Percentiles rank a stretch among this genome's conserved stretches.
phyloP scores from a whole-genome alignment of 2,329 filamentous ascomycete genomes.

The Plenodomus lindquistii region DNA sequence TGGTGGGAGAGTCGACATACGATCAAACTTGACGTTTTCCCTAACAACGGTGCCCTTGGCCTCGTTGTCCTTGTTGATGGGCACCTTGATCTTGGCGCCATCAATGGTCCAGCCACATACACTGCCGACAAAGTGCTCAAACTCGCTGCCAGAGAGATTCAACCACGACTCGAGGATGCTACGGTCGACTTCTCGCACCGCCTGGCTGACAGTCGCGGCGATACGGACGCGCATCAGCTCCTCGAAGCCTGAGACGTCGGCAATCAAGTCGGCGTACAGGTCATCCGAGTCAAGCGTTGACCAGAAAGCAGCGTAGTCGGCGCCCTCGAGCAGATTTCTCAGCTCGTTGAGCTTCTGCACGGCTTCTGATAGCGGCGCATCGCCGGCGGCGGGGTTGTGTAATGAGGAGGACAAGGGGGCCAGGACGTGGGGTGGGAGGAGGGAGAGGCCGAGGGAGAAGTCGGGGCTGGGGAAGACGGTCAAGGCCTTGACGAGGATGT shows the following conservation, averaged over 20 bases:
- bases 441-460: slow-evolving; percentile 90
- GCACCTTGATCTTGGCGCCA: slow-evolving; percentile 69
- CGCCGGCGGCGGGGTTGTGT: slow-evolving; percentile 60
- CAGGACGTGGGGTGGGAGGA: slow-evolving; percentile 83
- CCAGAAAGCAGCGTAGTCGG: slow-evolving; percentile 94
- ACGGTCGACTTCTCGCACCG: slow-evolving; percentile 71
- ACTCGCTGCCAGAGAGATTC: slow-evolving; percentile 51
- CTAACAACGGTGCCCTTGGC: slow-evolving; percentile 93
- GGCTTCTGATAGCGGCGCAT: slow-evolving; percentile 78
- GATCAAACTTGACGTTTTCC: slow-evolving; percentile 91
- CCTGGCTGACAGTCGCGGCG: slow-evolving; percentile 83
- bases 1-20: slow-evolving; percentile 40
- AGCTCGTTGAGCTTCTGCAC: slow-evolving; percentile 84
- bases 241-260: slow-evolving; percentile 93
- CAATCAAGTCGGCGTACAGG: slow-evolving; percentile 91
- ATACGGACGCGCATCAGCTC: slow-evolving; percentile 90
- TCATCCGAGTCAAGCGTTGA: slow-evolving; percentile 89
- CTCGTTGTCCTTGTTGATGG: slow-evolving; percentile 87
- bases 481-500: slow-evolving; percentile 97
- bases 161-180: slow-evolving; percentile 55
- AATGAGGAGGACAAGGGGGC: slow-evolving; percentile 58
- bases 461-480: slow-evolving; percentile 96
- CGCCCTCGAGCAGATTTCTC: slow-evolving; percentile 84
- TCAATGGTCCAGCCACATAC: slow-evolving; percentile 82
- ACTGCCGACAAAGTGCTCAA: slow-evolving; percentile 55